These are phyloP conservation scores for Fusarium hostae DNA, from an alignment of 2,329 filamentous ascomycete species.

Conservation along the genomic window DNA sequence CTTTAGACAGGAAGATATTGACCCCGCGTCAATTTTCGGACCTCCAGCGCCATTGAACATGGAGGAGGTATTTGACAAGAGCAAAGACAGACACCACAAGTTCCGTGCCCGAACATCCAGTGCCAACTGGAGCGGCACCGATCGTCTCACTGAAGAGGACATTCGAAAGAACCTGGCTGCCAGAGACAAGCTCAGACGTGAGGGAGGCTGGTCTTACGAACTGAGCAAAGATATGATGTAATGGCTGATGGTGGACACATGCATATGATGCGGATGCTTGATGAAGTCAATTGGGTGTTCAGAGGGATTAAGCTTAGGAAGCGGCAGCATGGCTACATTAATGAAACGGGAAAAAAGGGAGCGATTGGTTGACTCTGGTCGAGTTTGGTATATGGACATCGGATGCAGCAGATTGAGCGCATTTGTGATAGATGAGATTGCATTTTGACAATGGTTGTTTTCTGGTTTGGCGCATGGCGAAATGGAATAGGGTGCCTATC, in stretches of 20 bases:
- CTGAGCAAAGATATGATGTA: slow-evolving; percentile 60
- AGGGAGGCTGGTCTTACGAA: slow-evolving; percentile 87
- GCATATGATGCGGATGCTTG: slow-evolving; percentile 24
- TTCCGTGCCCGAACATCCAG: slow-evolving; percentile 93
- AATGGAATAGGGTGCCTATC: slow-evolving; percentile 13
- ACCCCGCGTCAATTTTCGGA: slow-evolving; percentile 88
- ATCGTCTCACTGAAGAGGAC: slow-evolving; percentile 87
- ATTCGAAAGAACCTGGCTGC: slow-evolving; percentile 82
- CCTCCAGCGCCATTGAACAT: slow-evolving; percentile 88
- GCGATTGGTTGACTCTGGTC: slow-evolving; percentile 25
- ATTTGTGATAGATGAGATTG: slow-evolving; percentile 29
- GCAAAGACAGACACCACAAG: slow-evolving; percentile 84
- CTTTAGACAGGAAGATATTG: slow-evolving; percentile 83
- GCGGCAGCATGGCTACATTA: slow-evolving; percentile 18
- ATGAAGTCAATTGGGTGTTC: slow-evolving; percentile 15
- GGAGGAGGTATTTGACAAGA: slow-evolving; percentile 95
- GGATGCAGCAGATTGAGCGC: slow-evolving; percentile 37
- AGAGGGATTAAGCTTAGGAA: not conserved
- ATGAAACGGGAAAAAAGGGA: slow-evolving; percentile 16
- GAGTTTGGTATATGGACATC: slow-evolving; percentile 26
- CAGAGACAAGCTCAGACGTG: slow-evolving; percentile 79
- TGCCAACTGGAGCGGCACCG: slow-evolving; percentile 90
- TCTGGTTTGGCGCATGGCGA: slow-evolving; percentile 41
- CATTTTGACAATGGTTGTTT: slow-evolving; percentile 9
- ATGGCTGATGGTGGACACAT: slow-evolving; percentile 19